Evolutionary conservation across 2,329 filamentous ascomycete species (phyloP).

Genomic region (Claviceps spartinae): DNA sequence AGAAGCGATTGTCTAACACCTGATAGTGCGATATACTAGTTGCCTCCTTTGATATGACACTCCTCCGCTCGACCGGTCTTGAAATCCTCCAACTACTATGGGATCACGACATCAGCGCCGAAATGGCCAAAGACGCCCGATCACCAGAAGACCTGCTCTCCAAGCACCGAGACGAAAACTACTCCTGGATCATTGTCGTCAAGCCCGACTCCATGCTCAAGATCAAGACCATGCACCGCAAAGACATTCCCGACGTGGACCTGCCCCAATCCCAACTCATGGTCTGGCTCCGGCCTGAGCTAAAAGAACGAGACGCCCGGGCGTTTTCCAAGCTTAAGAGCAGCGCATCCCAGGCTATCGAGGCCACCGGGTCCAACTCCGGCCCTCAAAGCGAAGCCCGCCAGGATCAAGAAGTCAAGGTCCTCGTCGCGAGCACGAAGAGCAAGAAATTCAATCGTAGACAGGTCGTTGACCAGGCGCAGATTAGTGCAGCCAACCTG

Average conservation of each 20-base stretch:
- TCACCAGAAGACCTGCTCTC: constrained; percentile 68
- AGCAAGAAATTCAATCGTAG: constrained; percentile 87
- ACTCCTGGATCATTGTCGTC: constrained; percentile 80
- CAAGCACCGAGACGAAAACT: constrained; percentile 61
- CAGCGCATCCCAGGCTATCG: constrained; percentile 18
- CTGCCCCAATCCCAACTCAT: constrained; percentile 60
- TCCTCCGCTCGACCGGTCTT: constrained; percentile 63
- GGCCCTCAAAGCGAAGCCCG: constrained; percentile 15
- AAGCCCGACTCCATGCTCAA: constrained; percentile 68
- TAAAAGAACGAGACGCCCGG: constrained; percentile 62
- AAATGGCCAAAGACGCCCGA: constrained; percentile 67
- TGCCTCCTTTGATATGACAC: constrained; percentile 67
- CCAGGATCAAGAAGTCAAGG: constrained; percentile 60
- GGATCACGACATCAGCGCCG: constrained; percentile 72
- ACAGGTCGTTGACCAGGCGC: constrained; percentile 71
- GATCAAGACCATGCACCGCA: constrained; percentile 63
- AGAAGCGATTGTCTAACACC: not conserved
- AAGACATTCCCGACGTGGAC: constrained; percentile 63
- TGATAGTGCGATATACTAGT: constrained; percentile 73
- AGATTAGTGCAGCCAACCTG: constrained; percentile 43
- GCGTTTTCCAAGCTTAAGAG: constrained; percentile 33
- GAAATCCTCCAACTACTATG: constrained; percentile 70
- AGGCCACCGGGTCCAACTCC: constrained; percentile 6
- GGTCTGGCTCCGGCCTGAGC: constrained; percentile 67
- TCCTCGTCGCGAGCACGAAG: constrained; percentile 69